Evolutionary conservation across 2,329 filamentous ascomycete species (phyloP), one percentile per base, ranked within the genome.

Genomic region (Apiospora sp.): DNA sequence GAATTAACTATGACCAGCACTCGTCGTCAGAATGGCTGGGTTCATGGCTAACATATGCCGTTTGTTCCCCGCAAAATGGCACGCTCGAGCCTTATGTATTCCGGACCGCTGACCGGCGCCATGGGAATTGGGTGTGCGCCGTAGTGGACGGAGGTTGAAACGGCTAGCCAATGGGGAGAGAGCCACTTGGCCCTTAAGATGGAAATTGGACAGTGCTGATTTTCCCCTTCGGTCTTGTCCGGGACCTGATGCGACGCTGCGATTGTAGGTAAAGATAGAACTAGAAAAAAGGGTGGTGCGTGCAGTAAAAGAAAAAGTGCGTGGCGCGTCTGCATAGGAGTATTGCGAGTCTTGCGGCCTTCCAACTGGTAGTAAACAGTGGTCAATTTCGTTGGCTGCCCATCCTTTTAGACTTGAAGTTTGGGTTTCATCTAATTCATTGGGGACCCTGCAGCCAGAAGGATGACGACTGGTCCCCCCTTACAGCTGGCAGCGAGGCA

Each of bases 361-460:
- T 19, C 44, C 44, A 48, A 22, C 7, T 48, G 44, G 44, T 22
- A 48, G 44, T 6, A 22, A 48, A 48, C 16, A 48, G 46, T 49
- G 46, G 46, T 49, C 46, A 49, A 49, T 49, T 48, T 49, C 46
- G 46, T 49, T 49, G 46, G 46, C n/a, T 22, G 22, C 46, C 46
- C 7, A 49, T n/a, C 46, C 46, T 8, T n/a, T 22, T 22, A 49
- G 19, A 10, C 22, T 10, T 12, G 8, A 49, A 49, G 19, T n/a
- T 49, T 49, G 46, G 46, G 19, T 49, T n/a, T 49, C 46, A 49
- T 49, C 46, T 49, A 49, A 49, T 49, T 49, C 19, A 44, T 44
- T 68, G 64, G 37, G 12, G 37, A 68, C n/a, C 37, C 37, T 68
- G 68, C 46, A 51, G 68, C 68, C 30, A 69, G 64, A 30, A 68